Evolutionary conservation across 2,329 filamentous ascomycete genomes (phyloP), one percentile per base, ranked within the genome.

Genomic region (Boeremia exigua): DNA sequence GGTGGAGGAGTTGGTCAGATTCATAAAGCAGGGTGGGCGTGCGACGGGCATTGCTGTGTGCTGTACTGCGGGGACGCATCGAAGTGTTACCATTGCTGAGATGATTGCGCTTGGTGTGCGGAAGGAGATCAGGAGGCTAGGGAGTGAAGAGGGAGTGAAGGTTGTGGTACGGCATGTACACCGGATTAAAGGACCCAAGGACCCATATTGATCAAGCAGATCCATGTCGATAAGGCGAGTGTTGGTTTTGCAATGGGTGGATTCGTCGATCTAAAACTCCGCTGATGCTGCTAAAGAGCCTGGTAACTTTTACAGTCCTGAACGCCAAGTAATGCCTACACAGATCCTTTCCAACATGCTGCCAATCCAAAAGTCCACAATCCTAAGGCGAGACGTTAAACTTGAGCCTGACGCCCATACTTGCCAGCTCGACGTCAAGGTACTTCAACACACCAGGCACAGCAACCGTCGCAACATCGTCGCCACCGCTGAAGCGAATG

Each of bases 321-420:
- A 57, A 57, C 54, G 54, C 54, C 54, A 27, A 57, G 48, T 43
- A 57, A 57, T 57, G 54, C 54, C 48, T 52, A 57, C 33, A 44
- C 38, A 19, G 42, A 15, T 29, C n/a, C 37, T 17, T 19, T 11
- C 29, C 46, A 39, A 46, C 36, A 47, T 34, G 37, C 32, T n/a
- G 9, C 32, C 32, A 25, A 36, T 1, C 11, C 11, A 11, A 17
- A 17, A 10, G 8, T 12, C 10, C 11, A 27, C 29, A 43, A 42
- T 17, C 23, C 39, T 52, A 81, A 36, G 79, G 80, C 40, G 81
- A 80, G 39, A 98, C 89, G 75, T 89, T 88, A 74, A 96, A 98
- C 82, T 92, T 96, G 79, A 99, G 86, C 79, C 92, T 89, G 49
- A 99, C 88, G 48, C 95, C 95, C 95, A 99, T 99, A 52, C 92